phyloP scores from a whole-genome alignment of 306 rosid genomes.

The Pachyrhizus erosus region DNA sequence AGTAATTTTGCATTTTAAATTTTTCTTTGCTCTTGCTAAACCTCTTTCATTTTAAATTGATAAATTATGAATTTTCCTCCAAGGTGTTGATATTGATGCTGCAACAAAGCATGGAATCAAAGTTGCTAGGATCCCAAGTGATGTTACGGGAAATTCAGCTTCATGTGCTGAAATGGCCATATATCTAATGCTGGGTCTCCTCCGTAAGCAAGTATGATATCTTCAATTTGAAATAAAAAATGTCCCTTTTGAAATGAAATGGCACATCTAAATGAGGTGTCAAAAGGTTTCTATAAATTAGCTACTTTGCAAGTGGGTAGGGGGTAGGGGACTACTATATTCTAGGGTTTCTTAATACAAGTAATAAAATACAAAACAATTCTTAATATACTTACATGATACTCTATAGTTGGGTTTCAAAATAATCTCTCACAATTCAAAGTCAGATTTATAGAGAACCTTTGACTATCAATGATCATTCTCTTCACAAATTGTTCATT shows the following conservation, averaged over 20 bases:
- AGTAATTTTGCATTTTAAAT: not conserved
- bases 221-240: constrained; percentile 10
- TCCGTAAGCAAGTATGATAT: constrained; percentile 80
- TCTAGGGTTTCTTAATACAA: not conserved
- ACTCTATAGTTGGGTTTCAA: not conserved
- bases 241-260: not conserved
- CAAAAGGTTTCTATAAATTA: not conserved
- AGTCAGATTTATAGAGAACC: not conserved
- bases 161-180: constrained; percentile 95
- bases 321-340: not conserved
- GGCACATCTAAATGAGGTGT: not conserved
- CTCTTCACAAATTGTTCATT: not conserved
- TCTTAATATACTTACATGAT: not conserved
- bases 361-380: not conserved
- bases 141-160: constrained; percentile 76
- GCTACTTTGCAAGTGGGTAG: not conserved
- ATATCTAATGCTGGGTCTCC: constrained; percentile 84
- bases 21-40: not conserved
- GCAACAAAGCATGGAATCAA: constrained; percentile 86
- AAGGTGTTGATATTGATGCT: constrained; percentile 91
- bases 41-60: constrained; percentile 13
- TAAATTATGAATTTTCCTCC: constrained; percentile 24
- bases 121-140: constrained; percentile 86
- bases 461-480: not conserved
- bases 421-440: not conserved